A percentile compares a stretch with the other conserved stretches of the same genome.
Conservation (phyloP, 345 rosid species). For the Garcia nutans region DNA sequence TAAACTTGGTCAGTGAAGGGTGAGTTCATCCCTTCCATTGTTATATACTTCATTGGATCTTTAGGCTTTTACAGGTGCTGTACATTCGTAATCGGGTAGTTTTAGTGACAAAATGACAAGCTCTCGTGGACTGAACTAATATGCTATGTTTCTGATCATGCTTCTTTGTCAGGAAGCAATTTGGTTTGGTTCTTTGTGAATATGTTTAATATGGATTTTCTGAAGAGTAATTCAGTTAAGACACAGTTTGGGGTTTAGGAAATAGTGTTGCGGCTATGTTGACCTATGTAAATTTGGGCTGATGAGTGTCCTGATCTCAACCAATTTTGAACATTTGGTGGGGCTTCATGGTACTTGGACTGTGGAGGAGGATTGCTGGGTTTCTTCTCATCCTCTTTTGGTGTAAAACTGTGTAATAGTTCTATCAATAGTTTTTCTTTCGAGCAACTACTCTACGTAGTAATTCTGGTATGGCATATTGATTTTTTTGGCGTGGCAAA, state of each 20-base stretch:
- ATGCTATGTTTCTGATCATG: constrained; percentile 22
- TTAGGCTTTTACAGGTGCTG: constrained; percentile 24
- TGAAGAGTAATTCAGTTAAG: constrained; percentile 19
- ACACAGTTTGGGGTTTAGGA: constrained; percentile 21
- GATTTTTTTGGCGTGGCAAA: constrained; percentile 72
- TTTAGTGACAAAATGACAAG: constrained; percentile 12
- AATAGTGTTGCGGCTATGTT: constrained; percentile 24
- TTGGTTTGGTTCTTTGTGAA: constrained; percentile 20
- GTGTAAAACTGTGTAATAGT: constrained; percentile 24
- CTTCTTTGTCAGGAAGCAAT: constrained; percentile 31
- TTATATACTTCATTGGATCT: constrained; percentile 19
- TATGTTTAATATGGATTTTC: constrained; percentile 16
- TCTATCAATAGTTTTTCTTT: constrained; percentile 32
- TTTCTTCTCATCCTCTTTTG: constrained; percentile 20
- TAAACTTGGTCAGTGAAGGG: constrained; percentile 81
- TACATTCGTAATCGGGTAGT: not conserved
- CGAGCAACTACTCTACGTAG: constrained; percentile 29
- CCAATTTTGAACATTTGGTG: constrained; percentile 19
- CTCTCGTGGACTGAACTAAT: not conserved
- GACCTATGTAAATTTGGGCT: constrained; percentile 14
- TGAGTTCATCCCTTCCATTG: constrained; percentile 34
- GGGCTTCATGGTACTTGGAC: constrained; percentile 25
- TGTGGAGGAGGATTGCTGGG: constrained; percentile 21
- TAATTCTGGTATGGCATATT: constrained; percentile 47
- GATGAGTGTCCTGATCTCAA: constrained; percentile 20